Evolutionary conservation across 371 early-diverging fungal genomes (phyloP).

Genomic region (Umbelopsis sp.): DNA sequence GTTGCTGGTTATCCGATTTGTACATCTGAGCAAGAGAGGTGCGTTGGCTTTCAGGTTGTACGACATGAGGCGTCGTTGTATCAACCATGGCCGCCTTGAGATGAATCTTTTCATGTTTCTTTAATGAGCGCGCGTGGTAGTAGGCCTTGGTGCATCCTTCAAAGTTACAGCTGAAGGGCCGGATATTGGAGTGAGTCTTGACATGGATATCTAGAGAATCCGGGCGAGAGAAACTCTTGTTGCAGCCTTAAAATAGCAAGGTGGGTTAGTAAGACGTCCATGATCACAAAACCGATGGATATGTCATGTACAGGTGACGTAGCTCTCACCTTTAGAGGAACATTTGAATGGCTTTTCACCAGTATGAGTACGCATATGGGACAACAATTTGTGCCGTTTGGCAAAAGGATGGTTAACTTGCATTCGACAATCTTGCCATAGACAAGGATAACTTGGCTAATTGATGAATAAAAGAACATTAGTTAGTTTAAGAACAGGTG

Average conservation of each 20-base stretch:
- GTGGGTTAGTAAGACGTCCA: conserved; percentile 22
- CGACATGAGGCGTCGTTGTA: not conserved
- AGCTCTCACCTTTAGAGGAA: conserved; percentile 31
- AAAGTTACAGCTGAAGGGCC: conserved; percentile 76
- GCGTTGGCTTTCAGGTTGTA: conserved; percentile 6
- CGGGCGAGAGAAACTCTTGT: conserved; percentile 74
- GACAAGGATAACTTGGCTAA: conserved; percentile 65
- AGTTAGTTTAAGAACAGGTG: not conserved
- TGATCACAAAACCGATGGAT: not conserved
- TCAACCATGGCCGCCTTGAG: not conserved
- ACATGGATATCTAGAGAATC: conserved; percentile 73
- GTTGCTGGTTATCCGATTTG: not conserved
- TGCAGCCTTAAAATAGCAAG: conserved; percentile 45
- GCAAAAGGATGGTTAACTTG: conserved; percentile 67
- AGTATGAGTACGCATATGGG: conserved; percentile 81
- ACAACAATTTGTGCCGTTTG: conserved; percentile 77
- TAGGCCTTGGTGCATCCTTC: conserved; percentile 74
- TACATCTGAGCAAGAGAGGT: not conserved
- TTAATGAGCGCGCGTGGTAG: conserved; percentile 66
- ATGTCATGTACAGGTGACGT: not conserved
- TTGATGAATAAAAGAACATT: not conserved
- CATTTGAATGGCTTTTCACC: conserved; percentile 82
- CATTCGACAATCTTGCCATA: conserved; percentile 67
- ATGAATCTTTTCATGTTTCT: conserved; percentile 62
- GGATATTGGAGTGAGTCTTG: conserved; percentile 70